phyloP scores from a whole-genome alignment of 495 filamentous ascomycete species.

The Lindgomyces ingoldianus region DNA sequence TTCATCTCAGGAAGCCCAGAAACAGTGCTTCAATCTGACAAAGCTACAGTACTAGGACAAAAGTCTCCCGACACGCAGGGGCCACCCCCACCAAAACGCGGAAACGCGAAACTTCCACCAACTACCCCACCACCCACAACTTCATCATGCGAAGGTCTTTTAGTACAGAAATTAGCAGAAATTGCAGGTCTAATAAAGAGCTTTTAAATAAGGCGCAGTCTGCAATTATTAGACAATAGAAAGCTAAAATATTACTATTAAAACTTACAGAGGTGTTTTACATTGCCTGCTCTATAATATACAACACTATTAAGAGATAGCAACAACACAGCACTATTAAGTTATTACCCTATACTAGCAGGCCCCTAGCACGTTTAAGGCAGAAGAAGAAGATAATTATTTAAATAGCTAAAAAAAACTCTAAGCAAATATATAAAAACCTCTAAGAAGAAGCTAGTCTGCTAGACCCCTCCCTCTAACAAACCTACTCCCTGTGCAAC shows the following conservation, averaged over 20 bases:
- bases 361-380: neutral
- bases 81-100: neutral
- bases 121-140: neutral
- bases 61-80: neutral
- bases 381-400: neutral
- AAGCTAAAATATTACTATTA: neutral
- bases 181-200: neutral
- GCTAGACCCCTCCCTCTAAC: neutral
- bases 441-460: neutral
- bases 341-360: neutral
- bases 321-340: neutral
- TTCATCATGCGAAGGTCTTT: neutral
- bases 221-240: neutral
- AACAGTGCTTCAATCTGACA: too few species aligned
- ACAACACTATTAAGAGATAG: neutral
- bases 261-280: neutral
- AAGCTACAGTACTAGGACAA: slow-evolving; percentile 7
- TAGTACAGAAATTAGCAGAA: neutral
- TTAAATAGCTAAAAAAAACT: neutral
- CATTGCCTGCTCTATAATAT: neutral
- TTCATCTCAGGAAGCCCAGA: too few species aligned
- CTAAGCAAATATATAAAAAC: neutral
- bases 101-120: neutral
- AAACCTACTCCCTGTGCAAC: neutral
- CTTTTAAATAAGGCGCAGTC: neutral